Evolutionary conservation across 148 eudicot species (phyloP), one percentile per base, ranked within the genome.

Genomic region (Amaranthus palmeri): DNA sequence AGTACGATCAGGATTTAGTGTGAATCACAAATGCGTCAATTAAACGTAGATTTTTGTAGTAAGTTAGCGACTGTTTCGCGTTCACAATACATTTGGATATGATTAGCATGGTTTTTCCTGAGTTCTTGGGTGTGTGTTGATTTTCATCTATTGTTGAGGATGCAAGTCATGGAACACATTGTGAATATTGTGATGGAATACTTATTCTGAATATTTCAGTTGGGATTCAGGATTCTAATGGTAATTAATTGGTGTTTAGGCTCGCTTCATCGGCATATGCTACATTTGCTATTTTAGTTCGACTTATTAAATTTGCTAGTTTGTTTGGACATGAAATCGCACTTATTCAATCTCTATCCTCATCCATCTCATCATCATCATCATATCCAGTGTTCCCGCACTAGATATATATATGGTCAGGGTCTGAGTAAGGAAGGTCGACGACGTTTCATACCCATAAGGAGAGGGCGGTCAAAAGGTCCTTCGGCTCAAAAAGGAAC

Each of bases 181-280:
- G 71, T 66, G 64, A 18, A 48, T 66, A 52, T 65, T 12, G 48
- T 54, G 70, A 18, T 64, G 54, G 54, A 9, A 65, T 47, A 58
- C 8, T 3, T 14, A n/a, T 47, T 58, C 10, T 10, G 25, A n/a
- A n/a, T 53, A 61, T n/a, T 42, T 65, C 41, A 15, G 68, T 0
- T 25, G 13, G 18, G 68, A 3, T 47, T 15, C 48, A 47, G 15
- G 5, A 10, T 1, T 3, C 8, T 65, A 18, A 15, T 8, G 17
- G 54, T 42, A 1, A 0, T 62, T 43, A 1, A 1, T 25, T 25
- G 36, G 36, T 25, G 36, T 25, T 25, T 0, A 25, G 36, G 36
- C 36, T 25, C 36, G 36, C 1, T 0, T 25, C 36, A 25, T 25
- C 36, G 36, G 36, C 36, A 25, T 25, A 25, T 25, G 36, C 36